phyloP scores from a whole-genome alignment of 306 rosid species.

The Comarum palustre region DNA sequence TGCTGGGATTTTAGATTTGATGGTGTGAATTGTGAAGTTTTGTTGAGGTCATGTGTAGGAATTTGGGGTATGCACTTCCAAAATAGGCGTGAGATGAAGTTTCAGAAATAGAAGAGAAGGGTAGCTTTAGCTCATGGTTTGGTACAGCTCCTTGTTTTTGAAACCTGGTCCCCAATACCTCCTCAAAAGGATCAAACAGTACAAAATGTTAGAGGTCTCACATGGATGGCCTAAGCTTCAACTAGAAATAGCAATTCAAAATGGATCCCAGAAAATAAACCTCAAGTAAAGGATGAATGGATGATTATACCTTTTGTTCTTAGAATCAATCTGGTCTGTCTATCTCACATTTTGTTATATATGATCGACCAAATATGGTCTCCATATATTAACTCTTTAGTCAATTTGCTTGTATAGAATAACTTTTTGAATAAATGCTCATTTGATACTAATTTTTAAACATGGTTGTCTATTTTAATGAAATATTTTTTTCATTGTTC shows the following conservation, averaged over 20 bases:
- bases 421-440: no score
- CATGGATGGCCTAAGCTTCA: background rate
- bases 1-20: background rate
- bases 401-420: background rate
- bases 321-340: background rate
- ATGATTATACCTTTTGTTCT: background rate
- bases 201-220: background rate
- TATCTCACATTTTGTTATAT: background rate
- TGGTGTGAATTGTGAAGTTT: background rate
- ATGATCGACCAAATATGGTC: background rate
- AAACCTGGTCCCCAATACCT: background rate
- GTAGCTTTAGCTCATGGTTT: background rate
- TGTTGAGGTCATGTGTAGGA: background rate
- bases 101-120: background rate
- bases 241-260: constrained; percentile 1
- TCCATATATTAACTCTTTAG: background rate
- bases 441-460: no score
- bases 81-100: background rate
- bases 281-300: background rate
- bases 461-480: no score
- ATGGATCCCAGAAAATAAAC: background rate
- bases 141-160: background rate
- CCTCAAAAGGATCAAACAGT: background rate
- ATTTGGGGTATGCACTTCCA: background rate
- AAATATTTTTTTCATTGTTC: no score